Conservation (phyloP, 163 green algal genomes). For the Scenedesmus sp. region DNA sequence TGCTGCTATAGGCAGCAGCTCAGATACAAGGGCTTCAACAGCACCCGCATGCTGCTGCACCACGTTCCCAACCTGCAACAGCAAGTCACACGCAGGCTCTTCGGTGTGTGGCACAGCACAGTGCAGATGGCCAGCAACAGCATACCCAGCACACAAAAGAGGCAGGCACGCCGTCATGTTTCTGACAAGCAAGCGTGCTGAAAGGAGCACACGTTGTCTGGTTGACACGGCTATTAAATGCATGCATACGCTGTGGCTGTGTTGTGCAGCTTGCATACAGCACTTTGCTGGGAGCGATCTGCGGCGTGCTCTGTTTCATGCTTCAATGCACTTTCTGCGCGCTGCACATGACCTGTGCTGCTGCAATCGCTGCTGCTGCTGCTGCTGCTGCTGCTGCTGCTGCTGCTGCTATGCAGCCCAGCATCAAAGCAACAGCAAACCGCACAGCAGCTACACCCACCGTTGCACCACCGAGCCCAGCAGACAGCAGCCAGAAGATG, state of each 20-base stretch:
- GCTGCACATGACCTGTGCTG: not conserved
- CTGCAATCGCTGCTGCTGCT: too few relatives aligned
- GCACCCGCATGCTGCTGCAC: not conserved
- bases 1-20: slow-evolving; percentile 42
- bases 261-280: too few relatives aligned
- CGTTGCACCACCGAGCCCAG: slow-evolving; percentile 1
- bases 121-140: too few relatives aligned
- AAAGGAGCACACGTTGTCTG: too few relatives aligned
- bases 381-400: not conserved
- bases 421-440: not conserved
- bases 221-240: too few relatives aligned
- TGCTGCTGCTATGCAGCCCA: not conserved
- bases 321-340: not conserved
- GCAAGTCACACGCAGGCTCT: not conserved
- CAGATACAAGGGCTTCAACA: slow-evolving; percentile 4
- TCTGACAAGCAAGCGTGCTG: too few relatives aligned
- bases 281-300: too few relatives aligned
- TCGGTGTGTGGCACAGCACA: too few relatives aligned
- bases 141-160: too few relatives aligned
- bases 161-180: too few relatives aligned
- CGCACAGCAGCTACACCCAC: not conserved
- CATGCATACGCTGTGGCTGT: too few relatives aligned
- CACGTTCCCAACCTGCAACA: slow-evolving; percentile 36
- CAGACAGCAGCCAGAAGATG: slow-evolving; percentile 53
- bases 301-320: not conserved